A percentile compares a stretch with the other conserved stretches of the same genome.
Evolutionary conservation across 2,329 filamentous ascomycete genomes (phyloP).

Genomic region (Clonostachys solani): DNA sequence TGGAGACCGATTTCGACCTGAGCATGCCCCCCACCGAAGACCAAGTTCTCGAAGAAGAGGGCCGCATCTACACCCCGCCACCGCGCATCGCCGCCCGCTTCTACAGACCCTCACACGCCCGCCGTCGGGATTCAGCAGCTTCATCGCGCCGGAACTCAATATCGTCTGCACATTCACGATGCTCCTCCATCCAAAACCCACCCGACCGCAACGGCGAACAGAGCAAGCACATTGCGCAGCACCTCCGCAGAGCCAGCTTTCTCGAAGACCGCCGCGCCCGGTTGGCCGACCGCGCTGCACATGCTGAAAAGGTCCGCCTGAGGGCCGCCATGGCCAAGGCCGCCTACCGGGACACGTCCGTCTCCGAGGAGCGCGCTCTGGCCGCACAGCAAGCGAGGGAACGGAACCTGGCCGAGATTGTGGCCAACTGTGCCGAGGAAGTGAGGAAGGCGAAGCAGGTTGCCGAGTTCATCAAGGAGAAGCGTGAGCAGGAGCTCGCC

Average conservation of each 20-base stretch:
- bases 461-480: constrained; percentile 78
- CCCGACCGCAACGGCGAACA: constrained; percentile 52
- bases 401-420: constrained; percentile 77
- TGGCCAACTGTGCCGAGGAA: constrained; percentile 76
- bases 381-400: constrained; percentile 76
- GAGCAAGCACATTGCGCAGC: constrained; percentile 74
- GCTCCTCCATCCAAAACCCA: constrained; percentile 54
- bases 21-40: constrained; percentile 30
- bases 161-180: constrained; percentile 69
- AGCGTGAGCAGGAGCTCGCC: constrained; percentile 68
- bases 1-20: constrained; percentile 26
- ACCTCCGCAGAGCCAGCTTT: constrained; percentile 74
- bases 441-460: constrained; percentile 78
- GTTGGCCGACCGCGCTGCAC: constrained; percentile 73
- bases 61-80: constrained; percentile 55
- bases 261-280: constrained; percentile 77
- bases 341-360: constrained; percentile 56
- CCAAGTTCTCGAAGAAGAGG: constrained; percentile 25
- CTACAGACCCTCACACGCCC: constrained; percentile 61
- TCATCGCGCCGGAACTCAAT: constrained; percentile 78
- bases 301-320: constrained; percentile 78
- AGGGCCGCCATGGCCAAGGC: constrained; percentile 72
- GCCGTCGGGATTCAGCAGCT: constrained; percentile 70
- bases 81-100: constrained; percentile 76
- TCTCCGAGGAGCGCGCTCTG: constrained; percentile 71